These are phyloP conservation scores for Mycena sp. DNA, from an alignment of 1,284 basidiomycete genomes.

Conservation along the genomic window DNA sequence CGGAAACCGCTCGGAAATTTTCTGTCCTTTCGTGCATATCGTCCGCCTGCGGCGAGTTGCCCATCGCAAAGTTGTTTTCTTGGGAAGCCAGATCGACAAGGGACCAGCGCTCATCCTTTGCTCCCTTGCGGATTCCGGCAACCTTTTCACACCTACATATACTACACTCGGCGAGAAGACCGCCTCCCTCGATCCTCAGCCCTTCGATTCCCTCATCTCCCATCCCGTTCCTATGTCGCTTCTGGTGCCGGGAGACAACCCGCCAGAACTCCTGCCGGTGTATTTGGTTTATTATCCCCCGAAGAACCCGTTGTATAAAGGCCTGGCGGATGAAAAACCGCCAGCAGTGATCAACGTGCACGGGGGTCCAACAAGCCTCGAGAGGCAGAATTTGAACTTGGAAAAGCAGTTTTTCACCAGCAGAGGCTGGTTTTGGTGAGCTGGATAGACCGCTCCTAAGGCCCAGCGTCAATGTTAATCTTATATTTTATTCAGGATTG, in stretches of 20 bases:
- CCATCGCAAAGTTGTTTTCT: neutral
- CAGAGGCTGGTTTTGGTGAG: conserved; percentile 66
- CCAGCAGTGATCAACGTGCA: conserved; percentile 72
- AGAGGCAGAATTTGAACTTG: conserved; percentile 57
- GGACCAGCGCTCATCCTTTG: neutral
- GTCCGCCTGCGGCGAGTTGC: conserved; percentile 35
- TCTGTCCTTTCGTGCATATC: neutral
- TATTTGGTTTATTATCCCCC: conserved; percentile 71
- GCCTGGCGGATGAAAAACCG: conserved; percentile 59
- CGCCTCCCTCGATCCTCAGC: neutral
- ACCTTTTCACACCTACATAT: neutral
- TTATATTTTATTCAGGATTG: no score
- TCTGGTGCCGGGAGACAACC: conserved; percentile 35
- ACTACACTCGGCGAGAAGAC: neutral
- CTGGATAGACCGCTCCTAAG: neutral
- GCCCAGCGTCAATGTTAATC: no score
- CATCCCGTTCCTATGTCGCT: conserved; percentile 55
- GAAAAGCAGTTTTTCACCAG: conserved; percentile 69
- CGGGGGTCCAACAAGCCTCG: conserved; percentile 69
- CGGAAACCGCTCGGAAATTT: conserved; percentile 25
- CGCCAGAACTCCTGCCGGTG: conserved; percentile 33
- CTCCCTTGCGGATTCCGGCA: neutral
- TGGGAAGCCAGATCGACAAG: neutral
- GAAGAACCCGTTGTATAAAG: conserved; percentile 62
- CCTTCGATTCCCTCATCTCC: conserved; percentile 48